A percentile compares a stretch with the other conserved stretches of the same genome.
Conservation (phyloP, 1,284 basidiomycete species). For the Albatrellus sp. region DNA sequence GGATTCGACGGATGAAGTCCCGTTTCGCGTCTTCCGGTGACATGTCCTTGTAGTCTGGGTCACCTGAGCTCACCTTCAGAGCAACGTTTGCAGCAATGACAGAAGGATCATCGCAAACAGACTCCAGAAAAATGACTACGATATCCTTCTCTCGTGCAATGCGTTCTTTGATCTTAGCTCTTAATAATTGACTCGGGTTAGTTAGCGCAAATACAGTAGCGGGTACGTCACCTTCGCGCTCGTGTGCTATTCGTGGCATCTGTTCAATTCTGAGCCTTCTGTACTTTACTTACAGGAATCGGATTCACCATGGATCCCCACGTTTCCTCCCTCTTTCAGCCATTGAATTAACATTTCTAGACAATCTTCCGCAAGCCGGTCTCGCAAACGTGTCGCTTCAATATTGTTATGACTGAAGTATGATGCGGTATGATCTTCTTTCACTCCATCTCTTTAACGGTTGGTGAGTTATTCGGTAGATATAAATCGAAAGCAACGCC, state of each 20-base stretch:
- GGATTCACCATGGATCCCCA: slow-evolving; percentile 84
- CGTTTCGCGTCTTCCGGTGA: slow-evolving; percentile 75
- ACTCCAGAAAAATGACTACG: slow-evolving; percentile 89
- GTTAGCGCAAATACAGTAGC: neutral
- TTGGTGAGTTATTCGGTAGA: neutral
- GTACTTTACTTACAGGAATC: no score
- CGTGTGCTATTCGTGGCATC: slow-evolving; percentile 92
- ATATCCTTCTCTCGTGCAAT: slow-evolving; percentile 88
- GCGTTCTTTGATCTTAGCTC: slow-evolving; percentile 70
- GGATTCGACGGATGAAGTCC: slow-evolving; percentile 89
- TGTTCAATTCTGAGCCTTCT: slow-evolving; percentile 16
- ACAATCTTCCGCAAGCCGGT: slow-evolving; percentile 83
- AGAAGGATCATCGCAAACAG: slow-evolving; percentile 86
- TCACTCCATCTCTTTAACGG: slow-evolving; percentile 51
- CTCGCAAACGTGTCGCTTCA: slow-evolving; percentile 68
- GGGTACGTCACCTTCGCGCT: slow-evolving; percentile 43
- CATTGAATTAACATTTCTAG: slow-evolving; percentile 91
- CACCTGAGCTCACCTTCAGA: slow-evolving; percentile 90
- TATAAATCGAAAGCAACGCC: slow-evolving; percentile 13
- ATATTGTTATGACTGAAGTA: slow-evolving; percentile 89
- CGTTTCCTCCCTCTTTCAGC: slow-evolving; percentile 93
- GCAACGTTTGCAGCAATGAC: slow-evolving; percentile 94
- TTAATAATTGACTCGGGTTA: slow-evolving; percentile 18
- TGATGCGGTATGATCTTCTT: slow-evolving; percentile 82
- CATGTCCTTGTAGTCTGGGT: slow-evolving; percentile 93